These are phyloP conservation scores for Pythium pyrilobum DNA, from an alignment of 352 stramenopile species.

Conservation along the genomic window DNA sequence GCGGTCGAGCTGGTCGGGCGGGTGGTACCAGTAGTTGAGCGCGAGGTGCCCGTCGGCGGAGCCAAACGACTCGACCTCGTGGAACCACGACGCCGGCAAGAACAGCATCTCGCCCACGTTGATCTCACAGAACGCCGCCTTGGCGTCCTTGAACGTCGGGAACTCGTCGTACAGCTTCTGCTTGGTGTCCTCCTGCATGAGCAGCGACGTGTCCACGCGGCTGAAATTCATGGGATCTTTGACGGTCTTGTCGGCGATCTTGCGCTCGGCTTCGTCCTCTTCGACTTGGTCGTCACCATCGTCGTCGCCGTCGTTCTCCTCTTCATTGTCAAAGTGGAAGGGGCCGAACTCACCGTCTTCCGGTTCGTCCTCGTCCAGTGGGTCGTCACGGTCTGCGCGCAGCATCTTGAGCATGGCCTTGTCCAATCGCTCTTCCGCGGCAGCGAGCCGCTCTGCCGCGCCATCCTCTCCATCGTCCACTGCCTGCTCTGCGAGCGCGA, in stretches of 20 bases:
- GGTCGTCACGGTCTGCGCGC: constrained; percentile 44
- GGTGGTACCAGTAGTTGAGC: constrained; percentile 90
- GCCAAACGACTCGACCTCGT: constrained; percentile 91
- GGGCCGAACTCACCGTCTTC: constrained; percentile 45
- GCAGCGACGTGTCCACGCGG: constrained; percentile 48
- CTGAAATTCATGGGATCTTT: constrained; percentile 77
- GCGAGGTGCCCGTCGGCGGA: constrained; percentile 67
- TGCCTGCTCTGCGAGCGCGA: constrained; percentile 50
- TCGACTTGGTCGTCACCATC: constrained; percentile 28
- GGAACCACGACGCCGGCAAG: constrained; percentile 96
- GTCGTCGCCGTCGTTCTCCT: constrained; percentile 34
- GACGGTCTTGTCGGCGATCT: constrained; percentile 40
- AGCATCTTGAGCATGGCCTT: constrained; percentile 76
- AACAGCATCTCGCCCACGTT: constrained; percentile 94
- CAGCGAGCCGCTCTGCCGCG: constrained; percentile 41
- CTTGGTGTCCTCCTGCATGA: constrained; percentile 27
- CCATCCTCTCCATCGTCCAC: constrained; percentile 39
- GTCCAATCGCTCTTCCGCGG: constrained; percentile 58
- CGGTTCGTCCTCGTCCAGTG: constrained; percentile 21
- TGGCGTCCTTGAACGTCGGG: constrained; percentile 49
- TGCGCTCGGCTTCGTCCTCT: constrained; percentile 6
- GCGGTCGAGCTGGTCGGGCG: constrained; percentile 53
- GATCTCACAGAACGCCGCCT: constrained; percentile 71
- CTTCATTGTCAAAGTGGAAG: constrained; percentile 50
- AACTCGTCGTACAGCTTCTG: constrained; percentile 45